Evolutionary conservation across 495 filamentous ascomycete species (phyloP), one percentile per base, ranked within the genome.

Genomic region (Talaromyces borbonicus): DNA sequence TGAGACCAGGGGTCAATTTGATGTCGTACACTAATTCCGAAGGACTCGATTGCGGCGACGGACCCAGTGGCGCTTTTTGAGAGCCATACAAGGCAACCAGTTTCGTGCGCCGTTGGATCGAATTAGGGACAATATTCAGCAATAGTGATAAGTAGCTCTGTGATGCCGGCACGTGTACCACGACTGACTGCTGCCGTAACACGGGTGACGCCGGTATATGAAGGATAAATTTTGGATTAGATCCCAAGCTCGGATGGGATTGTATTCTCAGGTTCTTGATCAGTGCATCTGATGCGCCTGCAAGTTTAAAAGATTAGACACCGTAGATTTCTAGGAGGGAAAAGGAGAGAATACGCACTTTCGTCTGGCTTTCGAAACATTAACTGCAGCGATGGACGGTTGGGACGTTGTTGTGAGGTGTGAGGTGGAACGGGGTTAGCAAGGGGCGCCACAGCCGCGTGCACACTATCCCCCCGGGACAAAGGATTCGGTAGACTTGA

Each of bases 91-190:
- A 63, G 36, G 87, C 80, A 52, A 85, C 78, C 32, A 83, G 51
- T 50, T 79, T 83, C 55, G 76, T 74, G 46, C 79, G 72, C 39
- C 82, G 75, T 39, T 75, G 66, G 19, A 73, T 64, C 12, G 79
- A 72, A 25, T 68, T 68, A 16, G 72, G 48, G 1, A 75, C 71
- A 25, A 90, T 59, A 6, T 69, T 72, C 0, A 82, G 81, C 20
- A 68, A 67, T 37, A 90, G 68, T 45, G 85, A 81, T 25, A 90
- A 54, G 46, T 77, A 77, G 55, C 72, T 72, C 49, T 89, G 78
- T 8, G 67, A 73, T 1, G 71, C 49, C 1, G 82, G 80, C 8
- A 87, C 63, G 35, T 75, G 78, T 19, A 87, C 58, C 5, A 83
- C 80, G 36, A 86, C 57, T 15, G 78, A 83, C 49, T 88, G 82